phyloP scores from a whole-genome alignment of 164 flowering plant species.

The Macadamia tetraphylla region DNA sequence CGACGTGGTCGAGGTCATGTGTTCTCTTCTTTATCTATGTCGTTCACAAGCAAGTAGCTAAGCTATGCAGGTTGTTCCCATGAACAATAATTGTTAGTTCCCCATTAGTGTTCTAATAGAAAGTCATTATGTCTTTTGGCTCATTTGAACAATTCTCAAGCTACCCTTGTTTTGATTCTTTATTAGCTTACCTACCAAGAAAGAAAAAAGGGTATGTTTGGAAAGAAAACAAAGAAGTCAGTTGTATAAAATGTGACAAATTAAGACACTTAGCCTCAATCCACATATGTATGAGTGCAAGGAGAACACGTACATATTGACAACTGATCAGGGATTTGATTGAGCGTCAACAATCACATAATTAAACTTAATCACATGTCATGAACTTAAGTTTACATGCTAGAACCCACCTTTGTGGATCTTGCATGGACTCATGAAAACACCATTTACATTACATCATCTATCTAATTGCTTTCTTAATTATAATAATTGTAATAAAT shows the following conservation, averaged over 20 bases:
- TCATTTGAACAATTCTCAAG: neutral
- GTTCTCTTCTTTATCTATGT: neutral
- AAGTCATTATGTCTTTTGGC: conserved; percentile 24
- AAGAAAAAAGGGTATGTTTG: neutral
- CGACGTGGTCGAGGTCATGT: neutral
- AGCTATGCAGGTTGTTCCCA: conserved; percentile 2
- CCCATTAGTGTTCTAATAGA: conserved; percentile 9
- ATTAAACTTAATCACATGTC: neutral
- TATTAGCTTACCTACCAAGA: neutral
- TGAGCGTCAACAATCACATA: neutral
- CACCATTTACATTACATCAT: neutral
- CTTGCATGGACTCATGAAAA: neutral
- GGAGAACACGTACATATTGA: neutral
- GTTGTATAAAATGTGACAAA: neutral
- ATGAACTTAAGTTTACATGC: neutral
- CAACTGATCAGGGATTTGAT: neutral
- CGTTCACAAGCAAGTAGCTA: neutral
- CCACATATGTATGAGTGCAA: neutral
- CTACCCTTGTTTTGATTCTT: neutral
- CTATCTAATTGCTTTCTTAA: neutral
- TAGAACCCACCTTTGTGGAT: neutral
- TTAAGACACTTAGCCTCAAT: neutral
- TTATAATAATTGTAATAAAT: too few relatives aligned
- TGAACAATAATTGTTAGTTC: conserved; percentile 11
- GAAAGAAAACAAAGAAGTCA: neutral